These are phyloP conservation scores for Phytophthora sojae DNA, from an alignment of 352 stramenopile genomes.

Conservation along the genomic window DNA sequence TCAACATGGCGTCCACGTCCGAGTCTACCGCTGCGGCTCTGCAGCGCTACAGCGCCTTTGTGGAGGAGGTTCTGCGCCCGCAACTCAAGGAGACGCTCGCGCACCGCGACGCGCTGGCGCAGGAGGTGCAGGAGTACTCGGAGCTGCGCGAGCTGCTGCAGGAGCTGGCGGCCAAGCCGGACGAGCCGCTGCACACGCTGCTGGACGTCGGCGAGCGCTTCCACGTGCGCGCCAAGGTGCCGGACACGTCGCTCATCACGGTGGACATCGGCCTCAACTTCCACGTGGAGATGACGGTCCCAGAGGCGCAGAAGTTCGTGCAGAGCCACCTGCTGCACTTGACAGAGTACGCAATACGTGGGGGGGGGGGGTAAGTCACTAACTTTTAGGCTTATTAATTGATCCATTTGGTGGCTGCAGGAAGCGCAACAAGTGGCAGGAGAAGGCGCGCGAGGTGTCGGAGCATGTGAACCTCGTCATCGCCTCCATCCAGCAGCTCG, in stretches of 20 bases:
- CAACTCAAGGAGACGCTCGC: slow-evolving; percentile 70
- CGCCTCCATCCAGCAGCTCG: slow-evolving; percentile 80
- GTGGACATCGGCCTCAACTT: slow-evolving; percentile 81
- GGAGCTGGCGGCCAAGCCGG: slow-evolving; percentile 30
- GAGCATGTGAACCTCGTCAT: slow-evolving; percentile 81
- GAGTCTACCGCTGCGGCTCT: slow-evolving; percentile 42
- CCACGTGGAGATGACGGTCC: slow-evolving; percentile 80
- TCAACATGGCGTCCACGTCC: slow-evolving; percentile 4
- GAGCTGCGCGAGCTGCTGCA: slow-evolving; percentile 58
- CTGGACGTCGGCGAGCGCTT: slow-evolving; percentile 81
- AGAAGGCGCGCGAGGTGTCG: slow-evolving; percentile 74
- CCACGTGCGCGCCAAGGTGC: slow-evolving; percentile 75
- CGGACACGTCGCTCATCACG: slow-evolving; percentile 62
- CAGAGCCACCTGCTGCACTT: slow-evolving; percentile 59
- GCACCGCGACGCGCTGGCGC: slow-evolving; percentile 53
- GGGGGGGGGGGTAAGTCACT: no score
- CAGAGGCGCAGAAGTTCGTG: slow-evolving; percentile 68
- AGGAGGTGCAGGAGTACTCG: slow-evolving; percentile 73
- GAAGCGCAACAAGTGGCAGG: slow-evolving; percentile 72
- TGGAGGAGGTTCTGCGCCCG: slow-evolving; percentile 74
- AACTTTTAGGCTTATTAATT: no score
- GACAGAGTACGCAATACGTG: slow-evolving; percentile 40
- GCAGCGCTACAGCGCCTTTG: slow-evolving; percentile 70
- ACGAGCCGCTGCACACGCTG: slow-evolving; percentile 46
- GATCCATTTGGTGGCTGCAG: slow-evolving; percentile 27